Percentiles rank a stretch among this genome's conserved stretches.
Evolutionary conservation across 2,329 filamentous ascomycete genomes (phyloP).

Genomic region (Ceratocystis colombiana): DNA sequence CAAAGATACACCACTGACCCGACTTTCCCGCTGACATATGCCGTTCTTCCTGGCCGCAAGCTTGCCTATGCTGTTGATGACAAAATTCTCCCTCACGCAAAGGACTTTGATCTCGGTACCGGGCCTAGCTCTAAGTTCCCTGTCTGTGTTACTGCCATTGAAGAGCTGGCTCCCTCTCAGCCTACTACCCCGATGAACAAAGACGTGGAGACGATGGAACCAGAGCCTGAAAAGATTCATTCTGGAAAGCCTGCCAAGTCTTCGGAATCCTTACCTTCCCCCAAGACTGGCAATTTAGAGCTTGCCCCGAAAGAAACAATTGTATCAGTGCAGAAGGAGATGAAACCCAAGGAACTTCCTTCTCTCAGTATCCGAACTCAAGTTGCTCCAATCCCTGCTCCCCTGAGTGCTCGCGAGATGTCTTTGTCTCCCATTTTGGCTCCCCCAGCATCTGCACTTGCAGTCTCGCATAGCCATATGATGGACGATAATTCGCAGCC

Average conservation of each 20-base stretch:
- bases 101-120: slow-evolving; percentile 19
- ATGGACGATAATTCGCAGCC: not conserved
- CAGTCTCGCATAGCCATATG: not conserved
- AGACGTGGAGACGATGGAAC: not conserved
- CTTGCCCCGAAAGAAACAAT: not conserved
- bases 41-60: slow-evolving; percentile 17
- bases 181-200: not conserved
- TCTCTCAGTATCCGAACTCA: slow-evolving; percentile 9
- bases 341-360: not conserved
- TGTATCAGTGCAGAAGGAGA: not conserved
- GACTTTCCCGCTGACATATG: slow-evolving; percentile 22
- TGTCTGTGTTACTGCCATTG: slow-evolving; percentile 21
- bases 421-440: slow-evolving; percentile 8
- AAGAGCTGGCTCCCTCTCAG: slow-evolving; percentile 12
- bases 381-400: not conserved
- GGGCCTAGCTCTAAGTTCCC: slow-evolving; percentile 22
- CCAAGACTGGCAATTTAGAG: not conserved
- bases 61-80: slow-evolving; percentile 24
- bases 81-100: slow-evolving; percentile 18
- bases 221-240: not conserved
- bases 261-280: not conserved
- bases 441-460: not conserved
- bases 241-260: not conserved
- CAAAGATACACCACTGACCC: slow-evolving; percentile 21
- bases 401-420: not conserved